These are phyloP conservation scores for Tulasnella sp. DNA, from an alignment of 768 basidiomycete genomes.

Conservation along the genomic window DNA sequence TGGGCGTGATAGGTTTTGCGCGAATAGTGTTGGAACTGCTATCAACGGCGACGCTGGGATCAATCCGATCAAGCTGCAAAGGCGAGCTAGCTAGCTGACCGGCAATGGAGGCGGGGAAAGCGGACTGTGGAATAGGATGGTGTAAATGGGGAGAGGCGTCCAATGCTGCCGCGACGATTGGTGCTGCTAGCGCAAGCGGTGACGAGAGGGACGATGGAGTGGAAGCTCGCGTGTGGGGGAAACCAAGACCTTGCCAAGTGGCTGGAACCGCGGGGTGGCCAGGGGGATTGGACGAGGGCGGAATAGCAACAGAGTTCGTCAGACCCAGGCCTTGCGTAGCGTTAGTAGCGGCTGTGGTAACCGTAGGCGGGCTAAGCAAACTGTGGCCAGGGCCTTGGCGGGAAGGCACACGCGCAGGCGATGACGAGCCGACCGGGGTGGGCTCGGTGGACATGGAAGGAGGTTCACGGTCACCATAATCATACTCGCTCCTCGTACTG, in stretches of 20 bases:
- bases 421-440: constrained; percentile 54
- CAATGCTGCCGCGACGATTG: constrained; percentile 58
- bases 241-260: constrained; percentile 28
- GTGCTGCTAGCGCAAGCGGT: constrained; percentile 73
- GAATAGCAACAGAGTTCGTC: constrained; percentile 22
- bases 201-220: constrained; percentile 85
- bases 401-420: constrained; percentile 26
- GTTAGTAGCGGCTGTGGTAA: constrained; percentile 29
- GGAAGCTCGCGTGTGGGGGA: constrained; percentile 43
- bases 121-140: constrained; percentile 28
- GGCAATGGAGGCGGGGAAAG: background rate
- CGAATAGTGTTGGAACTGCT: constrained; percentile 37
- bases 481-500: constrained; percentile 58
- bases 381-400: background rate
- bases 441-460: constrained; percentile 37
- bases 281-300: constrained; percentile 21
- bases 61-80: constrained; percentile 5
- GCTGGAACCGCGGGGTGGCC: constrained; percentile 10
- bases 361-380: background rate
- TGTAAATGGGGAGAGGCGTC: constrained; percentile 26
- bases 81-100: constrained; percentile 1
- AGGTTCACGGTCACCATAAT: constrained; percentile 32
- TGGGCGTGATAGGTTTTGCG: constrained; percentile 56
- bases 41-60: constrained; percentile 11
- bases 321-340: constrained; percentile 19